Evolutionary conservation across 2,329 filamentous ascomycete species (phyloP).

Genomic region (Fusarium protoensiforme): DNA sequence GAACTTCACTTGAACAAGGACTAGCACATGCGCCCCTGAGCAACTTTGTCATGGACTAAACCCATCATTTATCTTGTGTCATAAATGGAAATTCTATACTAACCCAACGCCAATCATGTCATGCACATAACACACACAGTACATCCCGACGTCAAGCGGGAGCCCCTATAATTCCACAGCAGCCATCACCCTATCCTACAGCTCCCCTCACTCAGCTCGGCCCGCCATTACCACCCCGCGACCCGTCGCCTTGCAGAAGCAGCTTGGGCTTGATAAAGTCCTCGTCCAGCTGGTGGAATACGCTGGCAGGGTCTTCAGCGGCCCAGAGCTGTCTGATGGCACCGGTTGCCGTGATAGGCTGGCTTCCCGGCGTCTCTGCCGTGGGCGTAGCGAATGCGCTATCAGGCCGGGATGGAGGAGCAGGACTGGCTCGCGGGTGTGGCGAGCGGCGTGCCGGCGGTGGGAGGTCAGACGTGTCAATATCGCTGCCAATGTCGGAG

Average conservation of each 20-base stretch:
- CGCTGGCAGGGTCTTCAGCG: slow-evolving; percentile 86
- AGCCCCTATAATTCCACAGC: slow-evolving; percentile 10
- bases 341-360: slow-evolving; percentile 75
- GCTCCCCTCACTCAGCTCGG: slow-evolving; percentile 25
- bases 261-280: slow-evolving; percentile 95
- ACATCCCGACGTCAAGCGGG: slow-evolving; percentile 15
- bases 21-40: not conserved
- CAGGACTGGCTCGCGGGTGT: slow-evolving; percentile 44
- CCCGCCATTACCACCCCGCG: slow-evolving; percentile 42
- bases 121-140: slow-evolving; percentile 37
- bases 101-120: slow-evolving; percentile 44
- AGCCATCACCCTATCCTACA: not conserved
- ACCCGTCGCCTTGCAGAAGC: slow-evolving; percentile 75
- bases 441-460: slow-evolving; percentile 65
- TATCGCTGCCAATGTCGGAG: slow-evolving; percentile 71
- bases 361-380: slow-evolving; percentile 41
- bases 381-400: slow-evolving; percentile 46
- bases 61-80: slow-evolving; percentile 21
- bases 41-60: not conserved
- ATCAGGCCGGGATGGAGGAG: slow-evolving; percentile 39
- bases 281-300: slow-evolving; percentile 94
- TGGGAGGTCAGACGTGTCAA: slow-evolving; percentile 74
- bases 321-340: slow-evolving; percentile 86
- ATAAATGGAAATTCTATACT: slow-evolving; percentile 34
- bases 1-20: not conserved